Evolutionary conservation across 306 rosid species (phyloP).

Genomic region (Glycyrrhiza uralensis): DNA sequence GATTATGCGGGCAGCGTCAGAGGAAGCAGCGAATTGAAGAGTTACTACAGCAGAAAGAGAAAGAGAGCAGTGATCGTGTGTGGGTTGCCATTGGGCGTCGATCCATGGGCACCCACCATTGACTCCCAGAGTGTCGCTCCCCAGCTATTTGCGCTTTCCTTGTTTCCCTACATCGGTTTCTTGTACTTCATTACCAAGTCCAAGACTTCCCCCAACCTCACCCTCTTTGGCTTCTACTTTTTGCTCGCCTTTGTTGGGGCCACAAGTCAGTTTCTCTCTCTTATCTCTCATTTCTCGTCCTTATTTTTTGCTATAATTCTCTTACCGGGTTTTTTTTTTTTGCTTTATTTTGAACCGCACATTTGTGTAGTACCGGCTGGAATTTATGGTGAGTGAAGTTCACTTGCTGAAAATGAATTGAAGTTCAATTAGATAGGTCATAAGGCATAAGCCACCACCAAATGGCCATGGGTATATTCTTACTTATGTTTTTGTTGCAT

Average conservation of each 20-base stretch:
- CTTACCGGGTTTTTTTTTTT: constrained; percentile 19
- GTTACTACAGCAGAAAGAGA: no score
- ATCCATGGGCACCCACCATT: constrained; percentile 89
- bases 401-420: background rate
- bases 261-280: constrained; percentile 60
- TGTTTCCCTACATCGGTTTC: constrained; percentile 86
- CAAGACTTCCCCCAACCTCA: constrained; percentile 81
- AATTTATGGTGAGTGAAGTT: constrained; percentile 67
- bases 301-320: background rate
- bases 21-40: constrained; percentile 10
- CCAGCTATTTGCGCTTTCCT: constrained; percentile 76
- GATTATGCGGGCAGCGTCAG: background rate
- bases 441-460: background rate
- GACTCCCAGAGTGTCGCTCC: constrained; percentile 89
- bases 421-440: background rate
- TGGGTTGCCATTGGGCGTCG: constrained; percentile 57
- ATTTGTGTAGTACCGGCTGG: constrained; percentile 83
- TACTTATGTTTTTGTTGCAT: constrained; percentile 17
- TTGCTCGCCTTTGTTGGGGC: constrained; percentile 87
- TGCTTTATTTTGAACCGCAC: constrained; percentile 11
- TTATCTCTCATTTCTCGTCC: background rate
- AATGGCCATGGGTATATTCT: background rate
- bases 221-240: constrained; percentile 93
- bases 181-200: constrained; percentile 88
- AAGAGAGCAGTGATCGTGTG: constrained; percentile 41